Evolutionary conservation across 2,329 filamentous ascomycete genomes (phyloP).

Genomic region (Pseudopyricularia javanii): DNA sequence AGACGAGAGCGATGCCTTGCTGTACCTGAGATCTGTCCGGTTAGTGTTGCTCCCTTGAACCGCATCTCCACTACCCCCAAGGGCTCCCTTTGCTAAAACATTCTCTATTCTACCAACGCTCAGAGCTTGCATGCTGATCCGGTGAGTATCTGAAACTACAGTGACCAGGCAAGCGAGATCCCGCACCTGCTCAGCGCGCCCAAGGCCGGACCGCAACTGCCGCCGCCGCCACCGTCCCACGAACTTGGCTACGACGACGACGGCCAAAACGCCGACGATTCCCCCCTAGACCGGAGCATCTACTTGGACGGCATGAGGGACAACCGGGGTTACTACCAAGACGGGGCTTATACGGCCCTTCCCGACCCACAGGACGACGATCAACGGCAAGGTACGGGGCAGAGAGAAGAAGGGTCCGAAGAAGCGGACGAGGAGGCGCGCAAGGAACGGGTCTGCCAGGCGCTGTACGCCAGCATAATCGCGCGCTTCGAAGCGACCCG

Average conservation of each 20-base stretch:
- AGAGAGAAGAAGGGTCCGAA: slow-evolving; percentile 14
- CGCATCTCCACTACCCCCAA: slow-evolving; percentile 2
- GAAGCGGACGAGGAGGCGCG: slow-evolving; percentile 7
- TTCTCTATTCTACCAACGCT: slow-evolving; percentile 5
- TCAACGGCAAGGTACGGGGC: slow-evolving; percentile 11
- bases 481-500: slow-evolving; percentile 56
- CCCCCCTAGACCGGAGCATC: slow-evolving; percentile 24
- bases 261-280: slow-evolving; percentile 16
- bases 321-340: slow-evolving; percentile 54
- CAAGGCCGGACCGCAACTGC: slow-evolving; percentile 37
- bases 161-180: slow-evolving; percentile 62
- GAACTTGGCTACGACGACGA: slow-evolving; percentile 16
- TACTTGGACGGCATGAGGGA: slow-evolving; percentile 39
- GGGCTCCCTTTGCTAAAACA: slow-evolving; percentile 16
- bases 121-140: slow-evolving; percentile 29
- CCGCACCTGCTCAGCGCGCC: slow-evolving; percentile 60
- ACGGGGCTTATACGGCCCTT: slow-evolving; percentile 66
- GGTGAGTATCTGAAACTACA: slow-evolving; percentile 32
- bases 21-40: slow-evolving; percentile 61
- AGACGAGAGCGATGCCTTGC: slow-evolving; percentile 54
- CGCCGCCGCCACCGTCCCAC: slow-evolving; percentile 25
- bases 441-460: slow-evolving; percentile 37
- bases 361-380: slow-evolving; percentile 24
- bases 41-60: slow-evolving; percentile 25
- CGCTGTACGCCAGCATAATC: slow-evolving; percentile 57